These are phyloP conservation scores for Drechslerella coelobrocha DNA, from an alignment of 2,329 filamentous ascomycete genomes.

Conservation along the genomic window DNA sequence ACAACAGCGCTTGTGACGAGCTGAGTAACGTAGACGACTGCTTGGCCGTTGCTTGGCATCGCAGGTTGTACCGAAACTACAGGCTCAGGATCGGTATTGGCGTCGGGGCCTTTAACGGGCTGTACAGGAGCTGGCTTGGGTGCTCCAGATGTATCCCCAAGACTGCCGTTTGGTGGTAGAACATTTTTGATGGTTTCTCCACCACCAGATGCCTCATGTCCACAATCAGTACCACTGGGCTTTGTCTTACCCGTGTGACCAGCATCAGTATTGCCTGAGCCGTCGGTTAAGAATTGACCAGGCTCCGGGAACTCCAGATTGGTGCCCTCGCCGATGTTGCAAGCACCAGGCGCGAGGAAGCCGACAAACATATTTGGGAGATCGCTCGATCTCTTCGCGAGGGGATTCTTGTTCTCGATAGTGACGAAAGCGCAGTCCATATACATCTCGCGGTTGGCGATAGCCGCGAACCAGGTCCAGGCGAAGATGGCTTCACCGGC, in stretches of 20 bases:
- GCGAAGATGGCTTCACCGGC: conserved; percentile 52
- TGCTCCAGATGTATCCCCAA: conserved; percentile 13
- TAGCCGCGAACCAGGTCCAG: conserved; percentile 76
- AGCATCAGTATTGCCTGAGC: conserved; percentile 5
- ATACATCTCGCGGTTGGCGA: conserved; percentile 84
- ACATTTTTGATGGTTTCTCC: conserved; percentile 7
- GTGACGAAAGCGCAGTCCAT: conserved; percentile 80
- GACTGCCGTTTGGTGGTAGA: conserved; percentile 3
- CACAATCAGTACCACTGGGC: conserved; percentile 19
- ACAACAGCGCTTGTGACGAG: conserved; percentile 15
- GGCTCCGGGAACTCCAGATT: conserved; percentile 40
- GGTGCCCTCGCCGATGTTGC: conserved; percentile 6
- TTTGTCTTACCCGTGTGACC: conserved; percentile 19
- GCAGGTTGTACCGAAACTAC: background rate
- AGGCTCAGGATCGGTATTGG: background rate
- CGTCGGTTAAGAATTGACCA: conserved; percentile 26
- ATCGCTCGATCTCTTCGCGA: background rate
- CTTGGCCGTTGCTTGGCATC: background rate
- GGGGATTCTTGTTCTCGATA: conserved; percentile 61
- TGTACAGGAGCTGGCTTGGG: conserved; percentile 18
- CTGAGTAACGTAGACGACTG: conserved; percentile 29
- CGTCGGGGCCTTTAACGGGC: background rate
- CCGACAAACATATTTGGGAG: conserved; percentile 43
- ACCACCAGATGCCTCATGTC: conserved; percentile 22
- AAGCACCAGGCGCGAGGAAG: conserved; percentile 9